Conservation (phyloP, 129 eudicot genomes). For the Scalesia atractyloides region DNA sequence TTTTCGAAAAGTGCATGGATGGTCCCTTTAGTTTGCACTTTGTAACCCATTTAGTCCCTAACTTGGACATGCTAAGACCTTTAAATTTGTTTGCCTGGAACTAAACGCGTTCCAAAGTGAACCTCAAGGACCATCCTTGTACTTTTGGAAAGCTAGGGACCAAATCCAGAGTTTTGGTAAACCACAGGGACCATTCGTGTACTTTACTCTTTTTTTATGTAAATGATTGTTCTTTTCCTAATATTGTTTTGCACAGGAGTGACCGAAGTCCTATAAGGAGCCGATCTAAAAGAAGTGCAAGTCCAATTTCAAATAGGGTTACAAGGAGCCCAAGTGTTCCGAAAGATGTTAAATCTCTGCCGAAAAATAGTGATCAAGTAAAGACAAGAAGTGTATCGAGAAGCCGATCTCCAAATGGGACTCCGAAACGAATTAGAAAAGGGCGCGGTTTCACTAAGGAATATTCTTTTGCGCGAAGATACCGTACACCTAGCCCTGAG, state of each 20-base stretch:
- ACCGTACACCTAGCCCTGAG: conserved; percentile 88
- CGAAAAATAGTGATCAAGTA: conserved; percentile 25
- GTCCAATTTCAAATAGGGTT: conserved; percentile 36
- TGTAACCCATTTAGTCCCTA: no score
- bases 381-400: conserved; percentile 38
- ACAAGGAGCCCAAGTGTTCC: conserved; percentile 33
- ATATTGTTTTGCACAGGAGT: conserved; percentile 34
- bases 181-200: no score
- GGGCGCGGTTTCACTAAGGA: conserved; percentile 93
- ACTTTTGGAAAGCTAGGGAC: no score
- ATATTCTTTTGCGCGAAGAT: conserved; percentile 77
- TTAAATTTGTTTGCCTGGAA: no score
- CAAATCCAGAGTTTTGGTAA: no score
- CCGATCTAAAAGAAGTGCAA: conserved; percentile 35
- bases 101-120: no score
- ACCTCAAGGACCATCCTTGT: no score
- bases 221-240: background rate
- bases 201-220: background rate
- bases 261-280: conserved; percentile 47
- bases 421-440: conserved; percentile 81
- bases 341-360: conserved; percentile 24
- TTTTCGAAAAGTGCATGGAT: no score
- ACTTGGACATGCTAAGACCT: no score
- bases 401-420: conserved; percentile 75
- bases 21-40: no score